A percentile compares a stretch with the other conserved stretches of the same genome.
These are phyloP conservation scores for Porodaedalea pini DNA, from an alignment of 1,284 basidiomycete genomes.

Conservation along the genomic window DNA sequence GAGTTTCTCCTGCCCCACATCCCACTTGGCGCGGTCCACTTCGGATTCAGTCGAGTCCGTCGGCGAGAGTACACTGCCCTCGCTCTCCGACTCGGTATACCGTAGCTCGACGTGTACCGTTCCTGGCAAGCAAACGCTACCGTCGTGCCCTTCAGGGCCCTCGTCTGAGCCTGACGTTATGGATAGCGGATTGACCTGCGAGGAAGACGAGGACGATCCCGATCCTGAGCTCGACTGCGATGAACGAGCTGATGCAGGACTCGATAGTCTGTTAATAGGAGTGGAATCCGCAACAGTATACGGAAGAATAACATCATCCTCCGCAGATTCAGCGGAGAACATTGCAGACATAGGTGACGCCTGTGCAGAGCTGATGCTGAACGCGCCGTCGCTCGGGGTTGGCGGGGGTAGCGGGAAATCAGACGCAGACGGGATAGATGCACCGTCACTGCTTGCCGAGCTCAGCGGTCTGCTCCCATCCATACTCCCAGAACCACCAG, in stretches of 20 bases:
- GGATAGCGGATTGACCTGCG: slow-evolving; percentile 14
- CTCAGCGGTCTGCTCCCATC: slow-evolving; percentile 9
- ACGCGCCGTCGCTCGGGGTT: slow-evolving; percentile 3
- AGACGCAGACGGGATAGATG: slow-evolving; percentile 4
- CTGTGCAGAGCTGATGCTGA: slow-evolving; percentile 5
- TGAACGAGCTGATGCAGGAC: slow-evolving; percentile 16
- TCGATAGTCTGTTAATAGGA: slow-evolving; percentile 5
- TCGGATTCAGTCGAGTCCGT: slow-evolving; percentile 12
- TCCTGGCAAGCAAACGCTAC: not conserved
- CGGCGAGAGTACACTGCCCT: slow-evolving; percentile 12
- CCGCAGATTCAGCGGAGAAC: slow-evolving; percentile 9
- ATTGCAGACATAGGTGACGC: slow-evolving; percentile 11
- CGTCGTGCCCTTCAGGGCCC: slow-evolving; percentile 4
- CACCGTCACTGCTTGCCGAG: slow-evolving; percentile 11
- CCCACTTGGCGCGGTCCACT: slow-evolving; percentile 8
- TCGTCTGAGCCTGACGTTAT: slow-evolving; percentile 18
- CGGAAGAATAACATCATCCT: not conserved
- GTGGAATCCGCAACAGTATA: slow-evolving; percentile 2
- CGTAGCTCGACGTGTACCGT: slow-evolving; percentile 14
- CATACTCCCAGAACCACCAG: not conserved
- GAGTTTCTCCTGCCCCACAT: not conserved
- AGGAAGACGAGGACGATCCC: slow-evolving; percentile 13
- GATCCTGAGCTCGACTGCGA: slow-evolving; percentile 20
- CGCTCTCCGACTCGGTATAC: slow-evolving; percentile 8
- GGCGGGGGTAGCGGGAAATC: slow-evolving; percentile 21